A percentile compares a stretch with the other conserved stretches of the same genome.
Conservation (phyloP, 2,329 filamentous ascomycete genomes). For the Periconia sp. region DNA sequence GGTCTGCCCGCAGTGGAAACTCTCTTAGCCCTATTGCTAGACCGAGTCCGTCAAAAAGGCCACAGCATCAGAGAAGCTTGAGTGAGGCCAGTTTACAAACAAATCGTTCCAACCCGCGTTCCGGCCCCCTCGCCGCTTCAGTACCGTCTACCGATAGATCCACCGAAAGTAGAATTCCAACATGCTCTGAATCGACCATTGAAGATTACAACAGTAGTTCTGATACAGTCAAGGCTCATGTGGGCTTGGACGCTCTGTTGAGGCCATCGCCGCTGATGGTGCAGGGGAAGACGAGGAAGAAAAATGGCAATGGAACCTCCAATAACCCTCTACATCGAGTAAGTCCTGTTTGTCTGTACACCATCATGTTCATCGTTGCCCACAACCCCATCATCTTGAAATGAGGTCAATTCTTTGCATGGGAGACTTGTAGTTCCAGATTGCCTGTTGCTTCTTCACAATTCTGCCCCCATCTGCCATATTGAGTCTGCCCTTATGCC, state of each 20-base stretch:
- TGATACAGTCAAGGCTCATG: conserved; percentile 19
- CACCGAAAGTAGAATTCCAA: conserved; percentile 26
- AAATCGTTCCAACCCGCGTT: conserved; percentile 20
- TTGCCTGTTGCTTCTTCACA: conserved; percentile 6
- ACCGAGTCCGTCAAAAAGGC: conserved; percentile 21
- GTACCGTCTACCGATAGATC: conserved; percentile 17
- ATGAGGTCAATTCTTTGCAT: neutral
- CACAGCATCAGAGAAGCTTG: conserved; percentile 25
- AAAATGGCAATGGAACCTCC: conserved; percentile 10
- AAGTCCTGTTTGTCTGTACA: conserved; percentile 24
- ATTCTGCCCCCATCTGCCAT: neutral
- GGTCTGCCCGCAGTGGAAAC: conserved; percentile 26
- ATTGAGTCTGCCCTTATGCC: no score
- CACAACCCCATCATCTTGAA: neutral
- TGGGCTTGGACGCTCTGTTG: conserved; percentile 21
- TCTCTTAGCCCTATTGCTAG: conserved; percentile 18
- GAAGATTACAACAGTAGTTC: conserved; percentile 16
- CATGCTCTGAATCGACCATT: conserved; percentile 16
- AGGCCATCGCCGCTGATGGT: conserved; percentile 21
- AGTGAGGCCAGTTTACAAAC: conserved; percentile 22
- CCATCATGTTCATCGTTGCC: neutral
- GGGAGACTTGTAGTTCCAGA: conserved; percentile 3
- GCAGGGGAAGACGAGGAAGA: conserved; percentile 20
- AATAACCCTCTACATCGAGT: conserved; percentile 26
- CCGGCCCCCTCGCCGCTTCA: conserved; percentile 2